Conservation (phyloP, 2,329 filamentous ascomycete genomes). For the Blastomyces silverae region DNA sequence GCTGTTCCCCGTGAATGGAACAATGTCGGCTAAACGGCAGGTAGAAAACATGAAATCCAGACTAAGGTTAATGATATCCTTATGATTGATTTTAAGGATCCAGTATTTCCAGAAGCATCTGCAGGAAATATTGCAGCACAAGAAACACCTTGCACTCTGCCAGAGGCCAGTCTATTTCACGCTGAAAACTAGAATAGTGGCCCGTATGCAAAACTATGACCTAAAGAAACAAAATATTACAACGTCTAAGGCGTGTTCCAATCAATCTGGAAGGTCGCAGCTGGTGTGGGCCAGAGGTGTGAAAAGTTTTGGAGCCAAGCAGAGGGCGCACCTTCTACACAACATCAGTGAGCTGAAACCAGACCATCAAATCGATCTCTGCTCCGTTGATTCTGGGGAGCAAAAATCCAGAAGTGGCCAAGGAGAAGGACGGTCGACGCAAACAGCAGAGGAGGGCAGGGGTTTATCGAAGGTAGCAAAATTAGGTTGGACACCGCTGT, state of each 20-base stretch:
- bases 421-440: neutral
- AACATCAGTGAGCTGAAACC: neutral
- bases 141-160: neutral
- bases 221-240: neutral
- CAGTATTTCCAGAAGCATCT: neutral
- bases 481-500: neutral
- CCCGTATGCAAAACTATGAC: neutral
- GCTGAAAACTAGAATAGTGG: neutral
- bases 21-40: neutral
- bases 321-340: neutral
- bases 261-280: neutral
- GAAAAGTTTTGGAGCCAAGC: neutral
- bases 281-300: neutral
- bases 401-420: neutral
- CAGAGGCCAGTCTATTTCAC: neutral
- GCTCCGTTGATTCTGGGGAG: neutral
- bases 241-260: neutral
- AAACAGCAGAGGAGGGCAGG: neutral
- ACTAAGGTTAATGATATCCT: neutral
- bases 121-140: neutral
- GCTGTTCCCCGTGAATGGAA: neutral
- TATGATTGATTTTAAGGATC: neutral
- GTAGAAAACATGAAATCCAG: neutral
- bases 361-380: neutral
- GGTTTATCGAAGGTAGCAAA: neutral